Percentiles rank a stretch among this genome's conserved stretches.
Conservation (phyloP, 257 asterid genomes). For the Capsicum pubescens region DNA sequence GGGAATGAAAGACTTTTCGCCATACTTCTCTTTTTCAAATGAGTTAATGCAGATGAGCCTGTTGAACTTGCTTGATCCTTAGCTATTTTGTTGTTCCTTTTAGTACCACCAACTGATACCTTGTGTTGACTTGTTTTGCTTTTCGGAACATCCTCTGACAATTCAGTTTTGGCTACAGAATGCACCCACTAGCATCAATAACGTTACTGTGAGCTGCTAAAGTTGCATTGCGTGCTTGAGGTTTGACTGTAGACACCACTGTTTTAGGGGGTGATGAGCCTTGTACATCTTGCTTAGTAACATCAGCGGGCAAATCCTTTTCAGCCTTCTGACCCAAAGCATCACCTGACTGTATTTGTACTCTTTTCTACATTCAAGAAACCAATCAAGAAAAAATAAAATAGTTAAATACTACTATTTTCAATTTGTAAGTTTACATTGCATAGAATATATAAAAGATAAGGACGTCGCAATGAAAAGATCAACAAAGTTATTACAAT, state of each 20-base stretch:
- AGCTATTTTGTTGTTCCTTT: conserved; percentile 41
- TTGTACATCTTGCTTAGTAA: too few species aligned
- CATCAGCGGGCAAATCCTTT: too few species aligned
- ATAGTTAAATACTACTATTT: too few species aligned
- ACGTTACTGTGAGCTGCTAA: conserved; percentile 37
- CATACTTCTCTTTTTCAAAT: conserved; percentile 52
- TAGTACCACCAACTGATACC: conserved; percentile 33
- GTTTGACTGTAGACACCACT: conserved; percentile 39
- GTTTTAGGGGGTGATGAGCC: conserved; percentile 36
- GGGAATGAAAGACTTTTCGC: conserved; percentile 74
- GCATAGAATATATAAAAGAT: too few species aligned
- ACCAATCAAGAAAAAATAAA: too few species aligned
- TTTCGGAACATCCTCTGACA: conserved; percentile 40
- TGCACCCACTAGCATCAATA: conserved; percentile 35
- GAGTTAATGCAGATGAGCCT: conserved; percentile 54
- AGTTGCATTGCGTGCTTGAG: conserved; percentile 42
- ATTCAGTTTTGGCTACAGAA: conserved; percentile 37
- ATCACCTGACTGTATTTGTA: too few species aligned
- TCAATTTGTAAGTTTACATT: too few species aligned
- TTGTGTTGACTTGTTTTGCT: conserved; percentile 32
- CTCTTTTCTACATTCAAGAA: too few species aligned
- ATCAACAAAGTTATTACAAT: too few species aligned
- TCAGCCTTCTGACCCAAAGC: too few species aligned
- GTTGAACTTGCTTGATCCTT: conserved; percentile 47
- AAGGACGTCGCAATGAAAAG: too few species aligned